Conservation (phyloP, 2,329 filamentous ascomycete species). For the Xylariaceae sp. region DNA sequence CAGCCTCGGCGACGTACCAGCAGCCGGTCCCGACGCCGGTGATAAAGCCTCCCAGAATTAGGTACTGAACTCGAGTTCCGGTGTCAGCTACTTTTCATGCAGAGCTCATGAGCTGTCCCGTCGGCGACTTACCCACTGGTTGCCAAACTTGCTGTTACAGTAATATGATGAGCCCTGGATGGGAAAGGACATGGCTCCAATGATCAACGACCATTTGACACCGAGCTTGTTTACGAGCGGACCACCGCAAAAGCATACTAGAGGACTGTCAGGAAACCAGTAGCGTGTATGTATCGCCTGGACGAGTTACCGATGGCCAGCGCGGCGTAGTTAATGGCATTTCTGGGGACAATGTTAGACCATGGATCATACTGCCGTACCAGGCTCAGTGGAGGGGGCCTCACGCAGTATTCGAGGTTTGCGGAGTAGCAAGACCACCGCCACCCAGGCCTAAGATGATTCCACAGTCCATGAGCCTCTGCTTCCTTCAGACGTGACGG, state of each 20-base stretch:
- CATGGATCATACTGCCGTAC: too few species aligned
- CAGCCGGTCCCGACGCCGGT: constrained; percentile 33
- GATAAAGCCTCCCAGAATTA: constrained; percentile 31
- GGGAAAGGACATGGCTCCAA: constrained; percentile 33
- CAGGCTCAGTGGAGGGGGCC: too few species aligned
- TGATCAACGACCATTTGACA: constrained; percentile 37
- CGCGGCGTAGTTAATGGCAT: constrained; percentile 20
- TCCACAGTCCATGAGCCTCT: not conserved
- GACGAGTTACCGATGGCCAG: constrained; percentile 21
- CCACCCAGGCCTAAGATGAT: constrained; percentile 28
- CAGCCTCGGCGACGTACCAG: constrained; percentile 42
- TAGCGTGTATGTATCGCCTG: not conserved
- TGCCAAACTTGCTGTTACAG: constrained; percentile 40
- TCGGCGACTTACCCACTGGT: constrained; percentile 33
- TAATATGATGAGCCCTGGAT: constrained; percentile 40
- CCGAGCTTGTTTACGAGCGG: constrained; percentile 39
- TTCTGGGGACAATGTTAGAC: too few species aligned
- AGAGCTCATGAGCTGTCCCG: not conserved
- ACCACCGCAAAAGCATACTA: constrained; percentile 34
- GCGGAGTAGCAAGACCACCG: constrained; percentile 36
- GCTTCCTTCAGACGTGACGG: too few species aligned
- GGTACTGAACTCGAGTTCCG: constrained; percentile 23
- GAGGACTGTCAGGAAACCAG: not conserved
- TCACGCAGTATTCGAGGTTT: constrained; percentile 33
- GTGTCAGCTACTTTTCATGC: not conserved